phyloP scores from a whole-genome alignment of 2,329 filamentous ascomycete species.

The Xylariaceae sp. region DNA sequence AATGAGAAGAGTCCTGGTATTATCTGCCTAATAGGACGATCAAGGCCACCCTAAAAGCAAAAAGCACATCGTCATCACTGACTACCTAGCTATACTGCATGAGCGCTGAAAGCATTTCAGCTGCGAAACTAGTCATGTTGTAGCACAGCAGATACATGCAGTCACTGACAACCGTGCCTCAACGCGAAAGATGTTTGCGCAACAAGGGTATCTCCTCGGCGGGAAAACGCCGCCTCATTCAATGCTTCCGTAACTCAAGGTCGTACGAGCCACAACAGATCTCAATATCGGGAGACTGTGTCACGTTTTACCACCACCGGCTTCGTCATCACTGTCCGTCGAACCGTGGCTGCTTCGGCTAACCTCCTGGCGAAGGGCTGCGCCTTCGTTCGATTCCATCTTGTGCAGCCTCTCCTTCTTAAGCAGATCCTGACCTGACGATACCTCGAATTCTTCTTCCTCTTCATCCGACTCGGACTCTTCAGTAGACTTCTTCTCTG shows the following conservation, averaged over 20 bases:
- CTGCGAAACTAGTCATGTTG: too few species aligned
- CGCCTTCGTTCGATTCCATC: slow-evolving; percentile 32
- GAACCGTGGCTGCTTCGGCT: slow-evolving; percentile 32
- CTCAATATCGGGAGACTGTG: background rate
- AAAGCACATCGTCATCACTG: too few species aligned
- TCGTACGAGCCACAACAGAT: background rate
- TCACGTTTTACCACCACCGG: slow-evolving; percentile 31
- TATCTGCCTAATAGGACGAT: too few species aligned
- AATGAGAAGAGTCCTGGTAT: too few species aligned
- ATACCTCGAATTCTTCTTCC: slow-evolving; percentile 41
- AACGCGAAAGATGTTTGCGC: too few species aligned
- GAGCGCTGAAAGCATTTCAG: too few species aligned
- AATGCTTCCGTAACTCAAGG: slow-evolving; percentile 3
- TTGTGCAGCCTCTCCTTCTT: slow-evolving; percentile 37
- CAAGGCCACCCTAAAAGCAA: too few species aligned
- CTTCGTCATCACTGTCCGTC: slow-evolving; percentile 34
- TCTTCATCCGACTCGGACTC: slow-evolving; percentile 33
- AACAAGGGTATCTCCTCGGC: too few species aligned
- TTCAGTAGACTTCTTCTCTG: slow-evolving; percentile 34
- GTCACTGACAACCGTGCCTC: too few species aligned
- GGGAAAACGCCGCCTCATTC: background rate
- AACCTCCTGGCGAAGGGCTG: slow-evolving; percentile 26
- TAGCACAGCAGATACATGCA: too few species aligned
- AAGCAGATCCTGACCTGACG: slow-evolving; percentile 37
- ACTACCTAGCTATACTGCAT: too few species aligned